Percentiles rank a stretch among this genome's conserved stretches.
phyloP scores from a whole-genome alignment of 805 yeast species.

The Zygotorulaspora florentina region DNA sequence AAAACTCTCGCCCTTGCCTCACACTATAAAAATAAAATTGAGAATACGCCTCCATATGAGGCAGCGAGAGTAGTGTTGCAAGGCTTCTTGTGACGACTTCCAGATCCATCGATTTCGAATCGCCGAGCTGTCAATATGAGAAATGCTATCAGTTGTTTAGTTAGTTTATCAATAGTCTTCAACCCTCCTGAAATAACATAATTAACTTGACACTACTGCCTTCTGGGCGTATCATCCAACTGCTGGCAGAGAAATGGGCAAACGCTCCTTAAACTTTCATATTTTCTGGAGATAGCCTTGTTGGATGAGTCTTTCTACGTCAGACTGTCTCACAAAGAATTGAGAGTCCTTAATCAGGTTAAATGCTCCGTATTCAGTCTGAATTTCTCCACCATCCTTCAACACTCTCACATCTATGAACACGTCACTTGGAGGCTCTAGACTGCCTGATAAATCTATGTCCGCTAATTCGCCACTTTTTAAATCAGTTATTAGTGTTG shows the following conservation, averaged over 20 bases:
- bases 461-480: constrained; percentile 73
- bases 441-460: constrained; percentile 80
- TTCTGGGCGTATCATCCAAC: too few relatives aligned
- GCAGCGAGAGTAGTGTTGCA: background rate
- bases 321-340: constrained; percentile 88
- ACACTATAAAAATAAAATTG: background rate
- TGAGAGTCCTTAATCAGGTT: constrained; percentile 90
- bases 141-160: background rate
- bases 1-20: background rate
- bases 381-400: constrained; percentile 94
- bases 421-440: constrained; percentile 86
- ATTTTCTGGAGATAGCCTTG: constrained; percentile 88
- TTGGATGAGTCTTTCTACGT: constrained; percentile 88
- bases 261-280: constrained; percentile 21
- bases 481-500: constrained; percentile 65
- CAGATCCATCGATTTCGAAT: too few relatives aligned
- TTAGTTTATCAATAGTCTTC: background rate
- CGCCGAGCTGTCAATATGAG: background rate
- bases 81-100: too few relatives aligned
- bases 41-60: too few relatives aligned
- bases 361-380: constrained; percentile 95
- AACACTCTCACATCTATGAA: constrained; percentile 92
- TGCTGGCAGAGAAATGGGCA: too few relatives aligned
- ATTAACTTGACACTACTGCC: too few relatives aligned
- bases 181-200: too few relatives aligned